phyloP scores from a whole-genome alignment of 2,329 filamentous ascomycete genomes.

The Colletotrichum lindemuthianum region DNA sequence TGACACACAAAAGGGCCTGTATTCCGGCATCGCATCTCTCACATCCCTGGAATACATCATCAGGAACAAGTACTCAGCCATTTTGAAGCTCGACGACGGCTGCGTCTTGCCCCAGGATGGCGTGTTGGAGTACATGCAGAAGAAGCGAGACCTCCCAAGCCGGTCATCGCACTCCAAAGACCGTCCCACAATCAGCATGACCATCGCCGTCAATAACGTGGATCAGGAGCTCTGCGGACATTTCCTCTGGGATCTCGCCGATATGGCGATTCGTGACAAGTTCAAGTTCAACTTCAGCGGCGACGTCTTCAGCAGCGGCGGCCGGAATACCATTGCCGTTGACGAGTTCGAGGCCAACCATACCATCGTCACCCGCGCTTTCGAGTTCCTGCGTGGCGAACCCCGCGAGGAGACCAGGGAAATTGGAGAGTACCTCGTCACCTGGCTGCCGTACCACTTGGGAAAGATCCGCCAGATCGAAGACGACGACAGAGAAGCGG shows the following conservation, averaged over 20 bases:
- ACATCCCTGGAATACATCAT: background rate
- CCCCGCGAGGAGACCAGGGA: background rate
- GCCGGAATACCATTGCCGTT: background rate
- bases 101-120: background rate
- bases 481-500: background rate
- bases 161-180: background rate
- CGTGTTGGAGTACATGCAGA: background rate
- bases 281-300: constrained; percentile 1
- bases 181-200: background rate
- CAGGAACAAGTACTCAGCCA: background rate
- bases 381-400: background rate
- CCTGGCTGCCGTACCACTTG: background rate
- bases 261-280: constrained; percentile 1
- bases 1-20: background rate
- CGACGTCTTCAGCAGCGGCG: background rate
- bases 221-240: background rate
- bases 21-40: background rate
- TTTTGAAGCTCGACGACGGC: background rate
- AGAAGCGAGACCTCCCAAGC: background rate
- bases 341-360: background rate
- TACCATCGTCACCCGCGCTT: constrained; percentile 2
- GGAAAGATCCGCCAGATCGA: background rate
- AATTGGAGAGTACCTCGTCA: background rate
- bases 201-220: background rate
- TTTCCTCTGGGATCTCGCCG: constrained; percentile 2